Base-by-base conservation (phyloP, 176 grass and related monocot genomes). In the Microstegium vimineum region DNA sequence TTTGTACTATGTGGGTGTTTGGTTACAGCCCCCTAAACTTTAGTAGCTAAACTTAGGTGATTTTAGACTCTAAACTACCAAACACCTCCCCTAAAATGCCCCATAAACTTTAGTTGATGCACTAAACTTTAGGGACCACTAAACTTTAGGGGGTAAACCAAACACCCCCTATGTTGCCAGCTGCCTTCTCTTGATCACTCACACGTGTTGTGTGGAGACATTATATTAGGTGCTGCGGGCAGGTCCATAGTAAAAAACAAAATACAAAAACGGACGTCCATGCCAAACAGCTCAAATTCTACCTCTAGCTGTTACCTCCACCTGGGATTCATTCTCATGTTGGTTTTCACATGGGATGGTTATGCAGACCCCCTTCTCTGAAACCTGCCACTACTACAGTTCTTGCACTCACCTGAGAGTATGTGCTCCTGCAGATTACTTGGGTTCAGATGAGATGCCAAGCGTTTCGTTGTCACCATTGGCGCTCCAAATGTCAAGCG, bases 401-500 rank as follows among this genome's bases (percentile, higher is more conserved):
- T 38, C n/a, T 69, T 18, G 10, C 76, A 46, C 2, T 4, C 25
- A 37, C 14, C 5, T 57, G 65, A 28, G 22, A 14, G 9, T 2
- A 20, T 22, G 49, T 52, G 49, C 18, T 52, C 49, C 18, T 52
- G 10, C 22, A 23, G 23, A 26, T 60, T 60, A 13, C 57, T 25
- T 13, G n/a, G 74, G 0, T 6, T 20, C 6, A 20, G 35, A 20
- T 40, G 1, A 14, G 5, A 1, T 2, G 32, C 12, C 20, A 4
- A 26, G 5, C 12, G n/a, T 60, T 25, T 60, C 1, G 35, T 18
- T 76, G 18, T 6, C 27, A 51, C 15, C 49, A 40, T 41, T 5
- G 16, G 10, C 32, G 61, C 62, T 81, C 76, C 82, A 89, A 69
- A 75, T 85, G 87, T 69, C 82, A 38, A 33, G 52, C 37, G 6